Conservation (phyloP, 176 grass and related monocot species). For the Oryza punctata region DNA sequence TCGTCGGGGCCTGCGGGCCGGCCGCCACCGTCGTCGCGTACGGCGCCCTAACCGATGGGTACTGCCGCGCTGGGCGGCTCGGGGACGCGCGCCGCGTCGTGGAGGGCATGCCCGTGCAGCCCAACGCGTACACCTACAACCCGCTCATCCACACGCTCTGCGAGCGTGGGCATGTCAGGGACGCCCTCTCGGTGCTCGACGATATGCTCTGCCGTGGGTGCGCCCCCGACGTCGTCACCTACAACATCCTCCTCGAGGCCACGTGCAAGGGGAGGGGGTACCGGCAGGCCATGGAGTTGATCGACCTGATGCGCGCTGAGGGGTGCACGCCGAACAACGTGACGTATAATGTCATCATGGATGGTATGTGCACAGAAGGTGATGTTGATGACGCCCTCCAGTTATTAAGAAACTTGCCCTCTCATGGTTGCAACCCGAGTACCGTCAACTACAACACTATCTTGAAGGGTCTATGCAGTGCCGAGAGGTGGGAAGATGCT, state of each 20-base stretch:
- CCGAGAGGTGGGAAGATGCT: constrained; percentile 54
- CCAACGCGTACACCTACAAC: constrained; percentile 68
- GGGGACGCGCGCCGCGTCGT: constrained; percentile 62
- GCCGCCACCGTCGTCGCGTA: constrained; percentile 65
- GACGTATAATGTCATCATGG: constrained; percentile 71
- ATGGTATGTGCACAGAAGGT: constrained; percentile 71
- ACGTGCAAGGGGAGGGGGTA: constrained; percentile 60
- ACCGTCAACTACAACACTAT: constrained; percentile 64
- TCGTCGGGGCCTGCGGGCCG: constrained; percentile 56
- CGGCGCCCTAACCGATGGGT: constrained; percentile 58
- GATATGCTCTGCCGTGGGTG: constrained; percentile 61
- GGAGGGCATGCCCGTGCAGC: constrained; percentile 47
- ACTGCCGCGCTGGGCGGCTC: constrained; percentile 63
- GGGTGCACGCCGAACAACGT: constrained; percentile 64
- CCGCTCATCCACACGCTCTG: constrained; percentile 71
- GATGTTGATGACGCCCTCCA: constrained; percentile 43
- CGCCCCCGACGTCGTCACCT: constrained; percentile 69
- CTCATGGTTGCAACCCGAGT: constrained; percentile 61
- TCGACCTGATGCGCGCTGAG: constrained; percentile 67
- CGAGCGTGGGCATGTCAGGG: constrained; percentile 46
- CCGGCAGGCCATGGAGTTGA: constrained; percentile 54
- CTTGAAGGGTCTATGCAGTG: constrained; percentile 52
- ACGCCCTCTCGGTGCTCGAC: constrained; percentile 69
- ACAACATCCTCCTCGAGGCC: constrained; percentile 76
- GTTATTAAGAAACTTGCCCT: constrained; percentile 47